Conservation (phyloP, 495 filamentous ascomycete species). For the Lindgomyces ingoldianus region DNA sequence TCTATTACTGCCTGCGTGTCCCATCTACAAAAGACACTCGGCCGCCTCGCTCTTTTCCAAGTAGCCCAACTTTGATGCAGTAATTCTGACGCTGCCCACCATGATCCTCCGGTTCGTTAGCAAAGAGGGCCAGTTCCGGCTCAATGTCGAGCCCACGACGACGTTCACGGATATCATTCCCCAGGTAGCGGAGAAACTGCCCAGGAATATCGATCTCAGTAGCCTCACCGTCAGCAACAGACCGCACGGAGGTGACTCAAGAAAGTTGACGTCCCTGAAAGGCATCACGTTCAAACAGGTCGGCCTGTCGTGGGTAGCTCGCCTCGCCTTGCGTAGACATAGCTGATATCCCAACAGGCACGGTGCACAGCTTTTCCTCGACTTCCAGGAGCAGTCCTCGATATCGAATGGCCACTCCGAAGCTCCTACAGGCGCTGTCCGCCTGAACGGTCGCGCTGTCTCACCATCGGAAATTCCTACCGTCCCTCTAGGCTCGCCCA, state of each 20-base stretch:
- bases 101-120: constrained; percentile 72
- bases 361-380: constrained; percentile 85
- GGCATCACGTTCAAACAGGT: constrained; percentile 68
- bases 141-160: constrained; percentile 60
- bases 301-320: constrained; percentile 62
- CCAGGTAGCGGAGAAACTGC: constrained; percentile 64
- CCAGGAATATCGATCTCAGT: constrained; percentile 68
- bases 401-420: constrained; percentile 55
- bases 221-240: constrained; percentile 80
- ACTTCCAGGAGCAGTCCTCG: constrained; percentile 62
- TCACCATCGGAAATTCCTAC: constrained; percentile 66
- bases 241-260: constrained; percentile 71
- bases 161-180: constrained; percentile 53
- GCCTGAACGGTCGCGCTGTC: constrained; percentile 79
- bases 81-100: neutral
- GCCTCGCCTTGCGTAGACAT: neutral
- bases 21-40: neutral
- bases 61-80: neutral
- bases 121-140: constrained; percentile 69
- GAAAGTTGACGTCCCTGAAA: constrained; percentile 65
- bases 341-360: constrained; percentile 58
- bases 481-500: constrained; percentile 56
- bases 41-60: neutral
- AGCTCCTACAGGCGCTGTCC: constrained; percentile 40
- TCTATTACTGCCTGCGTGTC: neutral